A percentile compares a stretch with the other conserved stretches of the same genome.
These are phyloP conservation scores for Cyberlindnera suaveolens DNA, from an alignment of 805 yeast species.

Conservation along the genomic window DNA sequence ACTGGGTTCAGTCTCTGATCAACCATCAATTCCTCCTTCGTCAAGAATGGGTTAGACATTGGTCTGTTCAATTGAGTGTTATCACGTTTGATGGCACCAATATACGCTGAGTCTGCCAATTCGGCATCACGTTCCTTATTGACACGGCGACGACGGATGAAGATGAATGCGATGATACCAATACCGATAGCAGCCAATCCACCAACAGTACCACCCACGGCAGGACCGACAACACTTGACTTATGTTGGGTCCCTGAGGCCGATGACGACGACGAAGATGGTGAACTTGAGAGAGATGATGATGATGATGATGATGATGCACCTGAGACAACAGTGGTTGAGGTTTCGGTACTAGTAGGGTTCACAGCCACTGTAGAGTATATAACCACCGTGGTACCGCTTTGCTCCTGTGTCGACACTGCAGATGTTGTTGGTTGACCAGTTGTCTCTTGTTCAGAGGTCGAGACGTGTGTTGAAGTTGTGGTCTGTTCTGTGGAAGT, in stretches of 20 bases:
- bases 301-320: slow-evolving; percentile 22
- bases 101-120: slow-evolving; percentile 50
- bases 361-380: slow-evolving; percentile 16
- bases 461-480: slow-evolving; percentile 15
- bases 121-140: slow-evolving; percentile 34
- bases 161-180: slow-evolving; percentile 33
- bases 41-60: slow-evolving; percentile 55
- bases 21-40: slow-evolving; percentile 44
- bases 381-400: slow-evolving; percentile 18
- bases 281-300: slow-evolving; percentile 22
- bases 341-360: slow-evolving; percentile 13
- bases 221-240: slow-evolving; percentile 40
- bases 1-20: slow-evolving; percentile 70
- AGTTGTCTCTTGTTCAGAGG: slow-evolving; percentile 18
- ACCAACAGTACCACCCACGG: slow-evolving; percentile 60
- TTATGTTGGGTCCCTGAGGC: slow-evolving; percentile 2
- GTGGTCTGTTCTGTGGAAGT: slow-evolving; percentile 5
- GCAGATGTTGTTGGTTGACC: slow-evolving; percentile 22
- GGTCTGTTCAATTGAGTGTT: slow-evolving; percentile 26
- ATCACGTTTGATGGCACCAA: slow-evolving; percentile 49
- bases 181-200: slow-evolving; percentile 42
- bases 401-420: slow-evolving; percentile 11
- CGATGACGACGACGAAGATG: slow-evolving; percentile 7
- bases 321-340: slow-evolving; percentile 7
- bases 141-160: slow-evolving; percentile 33